Conservation (phyloP, 306 rosid species). For the Medicago lupulina region DNA sequence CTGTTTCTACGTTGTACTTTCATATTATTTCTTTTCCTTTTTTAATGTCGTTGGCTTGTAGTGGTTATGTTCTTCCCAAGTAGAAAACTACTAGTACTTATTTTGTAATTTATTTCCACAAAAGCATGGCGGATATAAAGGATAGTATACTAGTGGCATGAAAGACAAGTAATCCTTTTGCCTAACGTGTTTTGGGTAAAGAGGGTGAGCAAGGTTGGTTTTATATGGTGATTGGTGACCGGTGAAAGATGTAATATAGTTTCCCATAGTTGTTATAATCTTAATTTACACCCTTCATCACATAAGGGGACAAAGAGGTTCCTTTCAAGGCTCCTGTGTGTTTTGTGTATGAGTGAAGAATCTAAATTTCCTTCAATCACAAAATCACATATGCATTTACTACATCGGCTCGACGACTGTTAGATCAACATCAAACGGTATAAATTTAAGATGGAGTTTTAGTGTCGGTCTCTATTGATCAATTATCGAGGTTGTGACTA, state of each 20-base stretch:
- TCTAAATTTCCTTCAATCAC: no score
- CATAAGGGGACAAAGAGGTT: slow-evolving; percentile 14
- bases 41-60: not conserved
- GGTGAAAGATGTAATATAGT: slow-evolving; percentile 24
- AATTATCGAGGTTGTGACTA: not conserved
- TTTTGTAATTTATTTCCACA: slow-evolving; percentile 19
- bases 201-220: slow-evolving; percentile 36
- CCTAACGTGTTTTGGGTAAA: slow-evolving; percentile 29
- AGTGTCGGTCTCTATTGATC: no score
- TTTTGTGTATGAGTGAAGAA: not conserved
- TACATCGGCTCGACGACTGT: no score
- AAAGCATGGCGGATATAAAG: slow-evolving; percentile 25
- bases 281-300: slow-evolving; percentile 29
- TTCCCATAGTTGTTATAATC: slow-evolving; percentile 18
- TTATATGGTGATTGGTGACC: slow-evolving; percentile 28
- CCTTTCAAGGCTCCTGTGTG: slow-evolving; percentile 18
- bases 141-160: slow-evolving; percentile 30
- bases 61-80: not conserved
- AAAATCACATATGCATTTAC: no score
- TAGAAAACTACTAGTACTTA: not conserved
- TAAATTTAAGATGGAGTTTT: no score
- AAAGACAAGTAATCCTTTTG: slow-evolving; percentile 35
- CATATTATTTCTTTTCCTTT: not conserved
- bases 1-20: not conserved
- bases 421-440: no score